Conservation (phyloP, 2,329 filamentous ascomycete genomes). For the Penicillium crustosum region DNA sequence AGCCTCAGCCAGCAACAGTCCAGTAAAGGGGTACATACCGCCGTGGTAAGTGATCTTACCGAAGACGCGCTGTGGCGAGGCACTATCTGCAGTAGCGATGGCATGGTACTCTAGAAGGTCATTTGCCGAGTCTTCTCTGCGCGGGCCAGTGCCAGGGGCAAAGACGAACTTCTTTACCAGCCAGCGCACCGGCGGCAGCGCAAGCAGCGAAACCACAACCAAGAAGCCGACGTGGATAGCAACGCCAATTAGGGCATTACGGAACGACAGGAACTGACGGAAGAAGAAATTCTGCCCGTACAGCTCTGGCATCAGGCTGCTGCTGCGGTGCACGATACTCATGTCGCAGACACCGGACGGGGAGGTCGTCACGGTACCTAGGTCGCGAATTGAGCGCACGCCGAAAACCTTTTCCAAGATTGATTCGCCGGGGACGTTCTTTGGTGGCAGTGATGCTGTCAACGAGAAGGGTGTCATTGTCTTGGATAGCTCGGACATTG, state of each 20-base stretch:
- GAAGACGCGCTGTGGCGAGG: constrained; percentile 39
- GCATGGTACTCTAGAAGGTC: constrained; percentile 47
- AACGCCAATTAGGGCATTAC: constrained; percentile 50
- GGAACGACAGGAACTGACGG: constrained; percentile 56
- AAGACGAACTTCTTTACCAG: constrained; percentile 49
- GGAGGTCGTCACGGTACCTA: constrained; percentile 59
- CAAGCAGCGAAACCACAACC: constrained; percentile 48
- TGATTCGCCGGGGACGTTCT: constrained; percentile 33
- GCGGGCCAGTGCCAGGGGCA: constrained; percentile 53
- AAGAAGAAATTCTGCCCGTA: constrained; percentile 62
- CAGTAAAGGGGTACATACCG: constrained; percentile 46
- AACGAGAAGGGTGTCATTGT: constrained; percentile 54
- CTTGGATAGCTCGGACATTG: constrained; percentile 47
- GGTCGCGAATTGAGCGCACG: constrained; percentile 53
- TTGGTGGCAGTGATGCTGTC: constrained; percentile 43
- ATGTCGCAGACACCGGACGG: constrained; percentile 54
- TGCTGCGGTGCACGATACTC: constrained; percentile 60
- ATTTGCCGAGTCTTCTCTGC: constrained; percentile 42
- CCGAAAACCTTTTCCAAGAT: constrained; percentile 46
- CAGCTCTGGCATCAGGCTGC: constrained; percentile 56
- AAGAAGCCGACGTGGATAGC: constrained; percentile 51
- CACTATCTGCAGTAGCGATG: constrained; percentile 45
- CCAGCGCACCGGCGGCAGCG: constrained; percentile 55
- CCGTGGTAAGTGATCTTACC: constrained; percentile 45
- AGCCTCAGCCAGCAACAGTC: constrained; percentile 45